Evolutionary conservation across 2,329 filamentous ascomycete species (phyloP), one percentile per base, ranked within the genome.

Genomic region (Diplocarpon rosae): DNA sequence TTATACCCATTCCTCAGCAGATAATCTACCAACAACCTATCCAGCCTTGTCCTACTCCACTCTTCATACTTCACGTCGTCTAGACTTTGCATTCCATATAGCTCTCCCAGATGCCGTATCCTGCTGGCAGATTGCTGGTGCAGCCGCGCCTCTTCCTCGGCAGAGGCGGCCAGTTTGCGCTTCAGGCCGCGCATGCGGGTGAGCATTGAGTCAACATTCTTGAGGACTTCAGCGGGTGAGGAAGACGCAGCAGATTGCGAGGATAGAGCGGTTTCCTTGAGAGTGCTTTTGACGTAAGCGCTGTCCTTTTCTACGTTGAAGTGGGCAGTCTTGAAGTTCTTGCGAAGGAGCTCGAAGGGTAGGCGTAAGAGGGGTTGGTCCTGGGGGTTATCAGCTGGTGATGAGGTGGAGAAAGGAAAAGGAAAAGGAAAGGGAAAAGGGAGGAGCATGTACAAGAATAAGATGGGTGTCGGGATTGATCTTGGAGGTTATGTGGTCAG

Each of bases 361-460:
- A 96, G 78, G 29, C 89, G 87, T 54, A 98, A 79, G 53, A 96
- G 83, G 3, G 90, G 84, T 75, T 96, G 90, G 61, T 98, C 92
- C 88, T 90, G 53, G 37, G 33, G 36, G 45, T 20, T 40, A 39
- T 56, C 48, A 54, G 49, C 36, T 43, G 38, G 40, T 39, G 34
- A 41, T 46, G 30, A 40, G 40, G 30, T 39, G 9, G 14, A 14
- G 33, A 37, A 35, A 37, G 35, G 24, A 14, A n/a, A 20, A 37
- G 16, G 24, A n/a, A 11, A n/a, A n/a, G n/a, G n/a, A n/a, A 37
- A 35, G 35, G 35, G 24, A 14, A n/a, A 20, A 37, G 16, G 24
- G 11, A 11, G 12, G 34, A 31, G 13, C 5, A 20, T 47, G 56
- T 70, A 84, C 82, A 43, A 90, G 77, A 47, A 89, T 74, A 38